Evolutionary conservation across 2,329 filamentous ascomycete species (phyloP).

Genomic region (Hymenoscyphus scutula): DNA sequence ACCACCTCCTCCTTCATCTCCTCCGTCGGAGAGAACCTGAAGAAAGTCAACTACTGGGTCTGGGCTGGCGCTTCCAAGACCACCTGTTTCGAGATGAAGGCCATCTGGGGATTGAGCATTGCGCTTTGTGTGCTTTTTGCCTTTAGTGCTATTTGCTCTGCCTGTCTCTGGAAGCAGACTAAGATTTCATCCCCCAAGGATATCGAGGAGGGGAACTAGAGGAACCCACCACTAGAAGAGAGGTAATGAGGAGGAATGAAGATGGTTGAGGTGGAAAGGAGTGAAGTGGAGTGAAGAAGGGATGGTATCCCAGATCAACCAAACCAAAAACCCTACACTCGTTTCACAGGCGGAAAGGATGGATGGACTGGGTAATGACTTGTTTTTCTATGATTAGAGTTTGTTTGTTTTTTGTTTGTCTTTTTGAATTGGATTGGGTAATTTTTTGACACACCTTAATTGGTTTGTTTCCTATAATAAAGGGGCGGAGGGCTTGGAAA

Average conservation of each 20-base stretch:
- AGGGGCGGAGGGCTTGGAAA: not conserved
- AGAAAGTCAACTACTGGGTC: constrained; percentile 44
- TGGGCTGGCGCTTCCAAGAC: constrained; percentile 53
- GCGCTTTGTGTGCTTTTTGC: constrained; percentile 71
- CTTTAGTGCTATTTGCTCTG: constrained; percentile 56
- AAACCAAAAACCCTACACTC: not conserved
- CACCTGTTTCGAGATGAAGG: constrained; percentile 81
- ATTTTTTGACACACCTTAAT: not conserved
- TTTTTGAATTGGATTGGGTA: not conserved
- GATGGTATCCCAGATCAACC: not conserved
- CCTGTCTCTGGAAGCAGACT: constrained; percentile 53
- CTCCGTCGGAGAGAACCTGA: constrained; percentile 43
- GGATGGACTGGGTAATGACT: constrained; percentile 15
- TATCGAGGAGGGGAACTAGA: constrained; percentile 14
- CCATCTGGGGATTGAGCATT: constrained; percentile 83
- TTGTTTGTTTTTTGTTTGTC: not conserved
- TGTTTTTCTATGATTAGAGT: not conserved
- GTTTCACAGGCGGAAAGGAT: not conserved
- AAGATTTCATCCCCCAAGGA: constrained; percentile 25
- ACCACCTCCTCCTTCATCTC: constrained; percentile 46
- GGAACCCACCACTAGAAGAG: too few relatives aligned
- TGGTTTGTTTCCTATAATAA: not conserved
- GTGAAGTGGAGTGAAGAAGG: not conserved
- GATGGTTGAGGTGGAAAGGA: not conserved
- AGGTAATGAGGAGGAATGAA: not conserved